Evolutionary conservation across 768 basidiomycete species (phyloP), one percentile per base, ranked within the genome.

Genomic region (Lentinula edodes): DNA sequence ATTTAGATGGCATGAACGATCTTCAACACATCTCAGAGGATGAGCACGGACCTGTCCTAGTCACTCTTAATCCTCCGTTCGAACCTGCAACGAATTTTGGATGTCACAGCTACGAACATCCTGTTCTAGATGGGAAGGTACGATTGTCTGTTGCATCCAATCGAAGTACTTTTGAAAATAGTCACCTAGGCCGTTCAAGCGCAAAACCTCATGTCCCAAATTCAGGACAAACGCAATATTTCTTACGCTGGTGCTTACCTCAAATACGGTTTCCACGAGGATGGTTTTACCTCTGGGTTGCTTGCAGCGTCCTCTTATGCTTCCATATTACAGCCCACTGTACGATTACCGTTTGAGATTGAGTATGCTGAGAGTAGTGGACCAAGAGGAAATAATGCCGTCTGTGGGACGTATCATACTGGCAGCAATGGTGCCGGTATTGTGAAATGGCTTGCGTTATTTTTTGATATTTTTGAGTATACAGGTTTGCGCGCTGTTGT

Each of bases 231-330:
- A 51, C 79, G 87, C 8, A 80, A 81, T 4, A 80, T 90, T 65
- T 80, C 85, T 7, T 88, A 79, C 67, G 87, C 81, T 1, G 88
- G 89, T 9, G 90, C 90, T 28, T 92, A 87, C 76, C 78, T 86
- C 50, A 83, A 83, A 3, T 91, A 90, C 66, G 90, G 89, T 16
- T 91, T 92, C 77, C 90, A 93, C 73, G 89, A 91, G 72, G 91
- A 91, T 67, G 89, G 87, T 2, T 90, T 90, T 23, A 60, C 59
- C 3, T 51, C 59, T 20, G 59, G 59, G 34, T 23, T 60, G 32
- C 51, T 60, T 42, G 59, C 59, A 32, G 59, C 59, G 12, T 36
- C 59, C 5, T n/a, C 15, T 41, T 60, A 52, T 34, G 59, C 59
- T 6, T 51, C 59, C 18, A 28, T n/a, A 13, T 39, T 60, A 18